These are phyloP conservation scores for Chrysanthemum lavandulifolium DNA, from an alignment of 129 eudicot species.

Conservation along the genomic window DNA sequence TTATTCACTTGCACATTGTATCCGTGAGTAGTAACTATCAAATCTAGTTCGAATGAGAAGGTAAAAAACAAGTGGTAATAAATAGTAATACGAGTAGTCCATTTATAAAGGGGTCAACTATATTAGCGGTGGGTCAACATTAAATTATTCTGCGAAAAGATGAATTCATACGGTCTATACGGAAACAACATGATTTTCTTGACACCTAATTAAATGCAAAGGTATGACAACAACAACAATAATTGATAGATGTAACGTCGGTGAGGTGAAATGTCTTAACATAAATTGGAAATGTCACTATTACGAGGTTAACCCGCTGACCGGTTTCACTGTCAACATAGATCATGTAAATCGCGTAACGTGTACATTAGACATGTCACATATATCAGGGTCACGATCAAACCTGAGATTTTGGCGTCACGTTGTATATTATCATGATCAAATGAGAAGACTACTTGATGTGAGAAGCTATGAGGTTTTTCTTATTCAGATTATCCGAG, in stretches of 20 bases:
- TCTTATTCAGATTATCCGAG: no score
- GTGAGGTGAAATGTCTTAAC: constrained; percentile 30
- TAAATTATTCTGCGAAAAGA: not conserved
- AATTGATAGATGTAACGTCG: constrained; percentile 22
- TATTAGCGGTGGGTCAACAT: constrained; percentile 22
- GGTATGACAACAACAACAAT: not conserved
- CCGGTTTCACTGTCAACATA: no score
- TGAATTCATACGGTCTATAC: constrained; percentile 39
- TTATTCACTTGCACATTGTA: no score
- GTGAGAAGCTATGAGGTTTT: no score
- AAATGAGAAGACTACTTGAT: no score
- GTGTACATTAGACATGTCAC: no score
- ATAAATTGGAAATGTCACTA: constrained; percentile 20
- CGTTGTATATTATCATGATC: no score
- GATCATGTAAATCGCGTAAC: no score
- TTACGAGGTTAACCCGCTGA: no score
- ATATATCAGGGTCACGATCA: no score
- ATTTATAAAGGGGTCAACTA: not conserved
- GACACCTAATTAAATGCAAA: constrained; percentile 33
- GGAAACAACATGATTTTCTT: constrained; percentile 25
- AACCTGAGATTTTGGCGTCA: no score
- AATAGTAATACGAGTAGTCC: not conserved
- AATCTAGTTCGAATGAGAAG: not conserved
- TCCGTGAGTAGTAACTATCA: not conserved
- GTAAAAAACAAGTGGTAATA: not conserved